Evolutionary conservation across 768 basidiomycete species (phyloP), one percentile per base, ranked within the genome.

Genomic region (Lactarius quietus): DNA sequence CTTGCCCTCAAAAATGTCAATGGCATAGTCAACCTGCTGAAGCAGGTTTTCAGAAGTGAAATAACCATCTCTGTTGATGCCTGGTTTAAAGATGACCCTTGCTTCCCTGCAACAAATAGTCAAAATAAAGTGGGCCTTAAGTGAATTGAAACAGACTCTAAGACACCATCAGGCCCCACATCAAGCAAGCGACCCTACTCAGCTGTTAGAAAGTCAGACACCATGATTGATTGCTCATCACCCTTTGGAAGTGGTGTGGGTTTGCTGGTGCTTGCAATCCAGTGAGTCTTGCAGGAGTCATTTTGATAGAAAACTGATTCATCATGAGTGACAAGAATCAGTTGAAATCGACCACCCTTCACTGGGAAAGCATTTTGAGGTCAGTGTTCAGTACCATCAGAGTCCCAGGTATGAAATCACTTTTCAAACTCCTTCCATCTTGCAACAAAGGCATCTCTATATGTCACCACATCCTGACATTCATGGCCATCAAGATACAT

Each of bases 261-360:
- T 33, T 71, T 73, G 20, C 63, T 62, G 0, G 26, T 62, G 10
- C 54, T 31, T 38, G 73, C 72, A 3, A 68, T 62, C 77, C 77
- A 79, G 4, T 65, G 14, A 1, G 55, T 71, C 43, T 75, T 74
- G 14, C 70, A 48, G 6, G 68, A 71, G 59, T 80, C 77, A 67
- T 77, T 72, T 28, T 70, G 72, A 64, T 76, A 78, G 64, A 79
- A 80, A 5, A 76, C 79, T n/a, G 77, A 80, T 63, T 80, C 75
- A 62, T 80, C 74, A 63, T 80, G 79, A 1, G 69, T 74, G 14
- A 72, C 61, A 3, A 74, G 57, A 53, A 73, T 70, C 4, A 74
- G 65, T 5, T 65, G 39, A 18, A 65, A 35, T 59, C 54, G 33
- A 36, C 68, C 61, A 54, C 65, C 38, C 18, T n/a, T n/a, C n/a